These are phyloP conservation scores for Blastomyces gilchristii DNA, from an alignment of 2,329 filamentous ascomycete genomes.

Conservation along the genomic window DNA sequence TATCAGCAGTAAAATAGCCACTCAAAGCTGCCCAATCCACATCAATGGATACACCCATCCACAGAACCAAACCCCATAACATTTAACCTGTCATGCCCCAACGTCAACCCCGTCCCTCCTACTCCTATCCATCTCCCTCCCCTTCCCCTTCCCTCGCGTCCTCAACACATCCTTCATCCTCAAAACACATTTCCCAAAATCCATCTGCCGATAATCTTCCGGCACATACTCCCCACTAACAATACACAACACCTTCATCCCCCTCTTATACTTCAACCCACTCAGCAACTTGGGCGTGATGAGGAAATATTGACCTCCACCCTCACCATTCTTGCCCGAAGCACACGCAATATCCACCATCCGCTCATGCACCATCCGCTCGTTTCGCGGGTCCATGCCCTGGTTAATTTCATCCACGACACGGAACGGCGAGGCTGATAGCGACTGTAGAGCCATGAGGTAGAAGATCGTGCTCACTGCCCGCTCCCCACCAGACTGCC, in stretches of 20 bases:
- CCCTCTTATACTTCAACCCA: constrained; percentile 71
- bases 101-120: background rate
- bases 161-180: constrained; percentile 26
- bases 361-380: constrained; percentile 93
- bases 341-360: constrained; percentile 94
- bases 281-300: constrained; percentile 93
- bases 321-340: constrained; percentile 40
- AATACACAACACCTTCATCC: constrained; percentile 91
- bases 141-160: constrained; percentile 8
- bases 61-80: background rate
- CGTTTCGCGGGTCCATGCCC: constrained; percentile 97
- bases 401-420: constrained; percentile 99
- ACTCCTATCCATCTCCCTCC: background rate
- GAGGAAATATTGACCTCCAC: constrained; percentile 71
- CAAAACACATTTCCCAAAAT: constrained; percentile 29
- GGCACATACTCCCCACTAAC: constrained; percentile 65
- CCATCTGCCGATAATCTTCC: constrained; percentile 26
- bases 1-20: background rate
- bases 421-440: constrained; percentile 89
- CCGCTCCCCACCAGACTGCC: constrained; percentile 91
- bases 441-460: constrained; percentile 91
- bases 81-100: background rate
- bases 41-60: background rate
- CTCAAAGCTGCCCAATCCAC: background rate
- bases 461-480: constrained; percentile 98